Base-by-base conservation (phyloP, 2,329 filamentous ascomycete genomes). In the Botryosphaeria agaves region DNA sequence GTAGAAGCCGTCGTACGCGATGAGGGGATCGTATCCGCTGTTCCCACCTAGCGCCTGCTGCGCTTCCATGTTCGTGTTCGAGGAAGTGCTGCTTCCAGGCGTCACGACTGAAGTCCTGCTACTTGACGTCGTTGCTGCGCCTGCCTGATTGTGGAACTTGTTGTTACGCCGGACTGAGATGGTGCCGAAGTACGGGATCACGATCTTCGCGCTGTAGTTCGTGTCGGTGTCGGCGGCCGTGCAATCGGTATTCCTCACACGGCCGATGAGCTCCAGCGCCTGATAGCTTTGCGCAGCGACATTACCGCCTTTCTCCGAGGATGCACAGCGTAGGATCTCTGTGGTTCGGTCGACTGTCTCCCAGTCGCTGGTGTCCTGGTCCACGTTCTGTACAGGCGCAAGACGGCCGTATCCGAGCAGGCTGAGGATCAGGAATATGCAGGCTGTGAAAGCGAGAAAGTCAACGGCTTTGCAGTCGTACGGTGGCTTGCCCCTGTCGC, bases 401-500 rank as follows among this genome's bases (percentile, higher is more conserved):
- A 36, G 11, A 20, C 34, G 29, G 26, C 48, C 46, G 26, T 51
- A 53, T 30, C 52, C 53, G 36, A 57, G 44, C 5, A 57, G 44
- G 2, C 55, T 54, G n/a, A 62, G 46, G 7, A 57, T 43, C 18
- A 62, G 42, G 14, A 62, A 44, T 2, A 59, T 48, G 3, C 57
- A 53, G 5, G 54, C 49, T 1, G 56, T 61, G 41, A 62, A 62
- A 21, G 51, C 59, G 23, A 59, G 50, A 34, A 62, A 61, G 37
- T 62, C 59, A 12, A 57, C 44, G 6, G 56, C 55, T 33, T 59
- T 59, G 46, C 59, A 61, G 34, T 62, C 55, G 40, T 58, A 61
- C 1, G 56, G 41, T 7, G 52, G 52, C 15, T 31, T 29, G 11
- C 48, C 50, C 6, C 26, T 19, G 1, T 41, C 44, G 7, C 34